These are phyloP conservation scores for Podaxis pistillaris DNA, from an alignment of 768 basidiomycete genomes.

Conservation along the genomic window DNA sequence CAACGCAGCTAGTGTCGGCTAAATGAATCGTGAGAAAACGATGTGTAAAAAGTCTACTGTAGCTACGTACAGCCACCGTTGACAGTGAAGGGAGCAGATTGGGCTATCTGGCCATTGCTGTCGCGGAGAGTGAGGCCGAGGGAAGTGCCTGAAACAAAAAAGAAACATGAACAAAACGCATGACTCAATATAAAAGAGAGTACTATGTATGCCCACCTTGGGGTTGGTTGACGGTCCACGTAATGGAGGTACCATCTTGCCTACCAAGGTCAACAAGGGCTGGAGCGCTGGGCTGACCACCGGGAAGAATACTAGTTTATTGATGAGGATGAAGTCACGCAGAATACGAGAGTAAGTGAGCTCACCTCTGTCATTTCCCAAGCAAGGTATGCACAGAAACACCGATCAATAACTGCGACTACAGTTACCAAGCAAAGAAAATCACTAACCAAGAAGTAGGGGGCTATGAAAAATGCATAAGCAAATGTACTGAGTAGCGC, in stretches of 20 bases:
- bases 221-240: conserved; percentile 52
- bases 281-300: conserved; percentile 39
- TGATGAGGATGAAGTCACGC: neutral
- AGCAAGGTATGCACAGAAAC: neutral
- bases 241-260: conserved; percentile 37
- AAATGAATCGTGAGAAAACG: conserved; percentile 1
- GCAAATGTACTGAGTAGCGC: conserved; percentile 4
- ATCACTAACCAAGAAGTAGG: conserved; percentile 62
- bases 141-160: conserved; percentile 35
- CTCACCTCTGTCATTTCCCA: conserved; percentile 13
- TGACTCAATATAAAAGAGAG: neutral
- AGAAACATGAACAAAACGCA: conserved; percentile 1
- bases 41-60: neutral
- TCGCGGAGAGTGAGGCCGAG: conserved; percentile 67
- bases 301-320: conserved; percentile 51
- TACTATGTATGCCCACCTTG: neutral
- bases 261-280: conserved; percentile 47
- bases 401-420: conserved; percentile 6
- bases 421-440: neutral
- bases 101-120: conserved; percentile 44
- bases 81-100: conserved; percentile 54
- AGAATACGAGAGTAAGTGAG: neutral
- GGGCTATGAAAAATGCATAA: conserved; percentile 37
- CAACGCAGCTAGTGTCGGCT: conserved; percentile 38
- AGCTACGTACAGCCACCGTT: conserved; percentile 45